These are phyloP conservation scores for Fusarium vanettenii DNA, from an alignment of 2,329 filamentous ascomycete species.

Conservation along the genomic window DNA sequence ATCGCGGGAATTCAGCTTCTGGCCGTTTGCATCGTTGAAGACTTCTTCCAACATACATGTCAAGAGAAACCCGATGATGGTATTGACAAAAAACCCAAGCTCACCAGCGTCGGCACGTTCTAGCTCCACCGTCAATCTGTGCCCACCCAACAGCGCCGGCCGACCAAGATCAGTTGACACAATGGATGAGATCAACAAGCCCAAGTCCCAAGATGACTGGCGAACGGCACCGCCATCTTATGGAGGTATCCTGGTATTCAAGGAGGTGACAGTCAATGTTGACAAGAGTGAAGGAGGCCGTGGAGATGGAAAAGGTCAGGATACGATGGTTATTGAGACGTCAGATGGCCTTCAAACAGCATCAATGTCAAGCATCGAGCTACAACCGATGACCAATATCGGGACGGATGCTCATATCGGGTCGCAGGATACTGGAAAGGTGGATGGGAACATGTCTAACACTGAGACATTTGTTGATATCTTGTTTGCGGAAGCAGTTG, in stretches of 20 bases:
- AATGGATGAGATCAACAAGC: conserved; percentile 16
- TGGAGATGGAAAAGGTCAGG: neutral
- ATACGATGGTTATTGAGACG: neutral
- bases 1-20: conserved; percentile 1
- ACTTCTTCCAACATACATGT: neutral
- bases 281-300: conserved; percentile 20
- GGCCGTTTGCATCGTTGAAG: neutral
- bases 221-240: conserved; percentile 10
- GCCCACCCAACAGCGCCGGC: neutral
- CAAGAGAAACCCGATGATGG: neutral
- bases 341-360: neutral
- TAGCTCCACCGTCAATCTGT: neutral
- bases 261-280: conserved; percentile 66
- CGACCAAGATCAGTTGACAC: conserved; percentile 14
- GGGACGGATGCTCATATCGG: conserved; percentile 13
- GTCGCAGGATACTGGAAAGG: conserved; percentile 12
- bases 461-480: conserved; percentile 26
- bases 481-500: conserved; percentile 27
- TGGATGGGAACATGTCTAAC: conserved; percentile 8
- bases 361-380: conserved; percentile 4
- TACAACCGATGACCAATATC: conserved; percentile 12
- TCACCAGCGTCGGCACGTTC: neutral
- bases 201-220: conserved; percentile 42
- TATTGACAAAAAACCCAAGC: neutral
- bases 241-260: conserved; percentile 70